Base-by-base conservation (phyloP, 2,329 filamentous ascomycete species). In the Pestalotiopsis sp. region DNA sequence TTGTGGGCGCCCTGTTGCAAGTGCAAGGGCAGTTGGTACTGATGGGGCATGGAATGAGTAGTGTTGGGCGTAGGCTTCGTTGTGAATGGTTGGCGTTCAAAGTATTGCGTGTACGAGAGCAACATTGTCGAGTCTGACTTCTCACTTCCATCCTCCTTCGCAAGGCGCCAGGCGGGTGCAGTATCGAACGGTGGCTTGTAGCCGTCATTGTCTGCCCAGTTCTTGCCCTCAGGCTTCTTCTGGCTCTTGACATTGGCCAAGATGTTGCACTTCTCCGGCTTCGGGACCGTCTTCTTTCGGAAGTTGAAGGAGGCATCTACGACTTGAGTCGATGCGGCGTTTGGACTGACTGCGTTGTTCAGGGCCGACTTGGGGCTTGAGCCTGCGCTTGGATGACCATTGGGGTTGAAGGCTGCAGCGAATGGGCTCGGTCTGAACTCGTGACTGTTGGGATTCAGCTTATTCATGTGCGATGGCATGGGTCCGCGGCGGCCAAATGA, bases 361-460 rank as follows among this genome's bases (percentile, higher is more conserved):
- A 86, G 86, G 72, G 83, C 83, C 2, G 91, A 89, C 41, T 87
- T 87, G 38, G 94, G 93, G 76, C 92, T 97, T 2, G 93, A 93
- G 45, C 88, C 86, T 61, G 88, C 85, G 76, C 91, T 93, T n/a
- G 85, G 83, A 61, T 85, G 84, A 27, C 86, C 84, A 63, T 82
- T 93, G 4, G 93, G 95, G 73, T 91, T 95, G 81, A 99, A 98
- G 1, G 91, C 86, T 59, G 88, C 87, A 0, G 95, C 94, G 70
- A 92, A 92, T 4, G 93, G 91, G 74, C 92, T 97, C 20, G 95
- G 96, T 72, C 92, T 91, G 81, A 98, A 98, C 75, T 97, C 94
- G 76, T 88, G 85, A 73, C 85, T 91, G 74, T 89, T 90, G 6
- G 89, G 89, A 71, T 91, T 91, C 73, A 91, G 76, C 78, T 90